phyloP scores from a whole-genome alignment of 805 yeast genomes.

The Peterozyma xylosa region DNA sequence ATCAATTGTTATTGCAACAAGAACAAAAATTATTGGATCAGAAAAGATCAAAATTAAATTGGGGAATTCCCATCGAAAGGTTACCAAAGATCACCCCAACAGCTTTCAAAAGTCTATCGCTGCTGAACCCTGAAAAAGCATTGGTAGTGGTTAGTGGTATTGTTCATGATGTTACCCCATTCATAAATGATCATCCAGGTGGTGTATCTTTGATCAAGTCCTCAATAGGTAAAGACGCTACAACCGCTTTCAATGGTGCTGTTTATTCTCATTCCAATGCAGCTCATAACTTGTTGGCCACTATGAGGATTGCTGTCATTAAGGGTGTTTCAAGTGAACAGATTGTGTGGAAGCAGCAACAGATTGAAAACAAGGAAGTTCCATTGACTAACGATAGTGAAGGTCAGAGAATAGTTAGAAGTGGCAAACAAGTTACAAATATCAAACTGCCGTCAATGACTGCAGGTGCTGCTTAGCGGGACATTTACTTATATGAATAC shows the following conservation, averaged over 20 bases:
- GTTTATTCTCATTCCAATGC: conserved; percentile 92
- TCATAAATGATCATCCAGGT: conserved; percentile 91
- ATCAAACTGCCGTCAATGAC: conserved; percentile 36
- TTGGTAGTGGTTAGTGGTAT: conserved; percentile 84
- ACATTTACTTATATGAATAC: neutral
- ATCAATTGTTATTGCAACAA: conserved; percentile 71
- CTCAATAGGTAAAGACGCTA: conserved; percentile 89
- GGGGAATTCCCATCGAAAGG: conserved; percentile 92
- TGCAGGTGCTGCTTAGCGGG: conserved; percentile 46
- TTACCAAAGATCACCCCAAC: conserved; percentile 56
- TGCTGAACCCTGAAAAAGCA: conserved; percentile 26
- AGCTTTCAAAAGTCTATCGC: conserved; percentile 34
- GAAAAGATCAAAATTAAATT: conserved; percentile 69
- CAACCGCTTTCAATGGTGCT: conserved; percentile 91
- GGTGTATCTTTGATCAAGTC: conserved; percentile 73
- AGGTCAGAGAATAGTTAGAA: conserved; percentile 49
- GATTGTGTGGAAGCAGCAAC: conserved; percentile 75
- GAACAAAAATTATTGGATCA: conserved; percentile 75
- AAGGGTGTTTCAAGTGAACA: conserved; percentile 69
- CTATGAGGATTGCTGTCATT: conserved; percentile 87
- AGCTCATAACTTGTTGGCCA: conserved; percentile 82
- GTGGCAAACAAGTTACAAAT: conserved; percentile 53
- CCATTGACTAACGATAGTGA: conserved; percentile 45
- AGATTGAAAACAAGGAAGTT: conserved; percentile 56
- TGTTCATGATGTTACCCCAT: conserved; percentile 89